Conservation (phyloP, 2,329 filamentous ascomycete genomes). For the Sodiomyces alkalinus region DNA sequence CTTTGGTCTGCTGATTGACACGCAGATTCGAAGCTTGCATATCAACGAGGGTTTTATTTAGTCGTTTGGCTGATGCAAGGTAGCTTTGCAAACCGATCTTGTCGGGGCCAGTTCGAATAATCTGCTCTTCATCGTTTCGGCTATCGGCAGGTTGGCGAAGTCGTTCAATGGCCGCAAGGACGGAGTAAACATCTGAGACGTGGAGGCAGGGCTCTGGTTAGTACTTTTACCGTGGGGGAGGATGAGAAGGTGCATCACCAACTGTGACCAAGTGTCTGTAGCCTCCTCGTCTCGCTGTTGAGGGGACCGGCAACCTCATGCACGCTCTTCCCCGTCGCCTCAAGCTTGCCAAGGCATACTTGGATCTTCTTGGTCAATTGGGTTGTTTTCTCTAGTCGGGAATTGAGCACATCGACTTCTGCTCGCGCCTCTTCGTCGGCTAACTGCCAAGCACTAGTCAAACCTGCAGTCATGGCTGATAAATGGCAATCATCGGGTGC, state of each 20-base stretch:
- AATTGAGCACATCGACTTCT: constrained; percentile 56
- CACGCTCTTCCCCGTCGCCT: constrained; percentile 79
- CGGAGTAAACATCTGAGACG: constrained; percentile 68
- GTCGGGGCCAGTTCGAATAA: constrained; percentile 77
- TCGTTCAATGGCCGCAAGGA: constrained; percentile 75
- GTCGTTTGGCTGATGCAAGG: constrained; percentile 74
- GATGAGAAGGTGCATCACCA: constrained; percentile 13
- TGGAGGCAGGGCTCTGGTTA: constrained; percentile 6
- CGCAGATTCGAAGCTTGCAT: constrained; percentile 83
- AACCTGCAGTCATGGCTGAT: constrained; percentile 34
- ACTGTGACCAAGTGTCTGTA: constrained; percentile 80
- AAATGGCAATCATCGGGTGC: no score
- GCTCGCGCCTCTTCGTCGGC: constrained; percentile 53
- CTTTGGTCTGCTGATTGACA: constrained; percentile 78
- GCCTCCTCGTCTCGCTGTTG: constrained; percentile 76
- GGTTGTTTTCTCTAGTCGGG: constrained; percentile 76
- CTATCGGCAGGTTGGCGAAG: constrained; percentile 85
- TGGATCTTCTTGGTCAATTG: constrained; percentile 93
- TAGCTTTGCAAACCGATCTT: constrained; percentile 72
- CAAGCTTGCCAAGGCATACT: constrained; percentile 67
- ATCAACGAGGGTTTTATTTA: constrained; percentile 70
- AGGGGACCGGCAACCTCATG: constrained; percentile 86
- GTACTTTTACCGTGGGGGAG: constrained; percentile 2
- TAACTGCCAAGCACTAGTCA: constrained; percentile 29
- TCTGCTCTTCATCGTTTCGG: constrained; percentile 79